Percentiles rank a stretch among this genome's conserved stretches.
phyloP scores from a whole-genome alignment of 352 stramenopile genomes.

The Pythium plurisporium region DNA sequence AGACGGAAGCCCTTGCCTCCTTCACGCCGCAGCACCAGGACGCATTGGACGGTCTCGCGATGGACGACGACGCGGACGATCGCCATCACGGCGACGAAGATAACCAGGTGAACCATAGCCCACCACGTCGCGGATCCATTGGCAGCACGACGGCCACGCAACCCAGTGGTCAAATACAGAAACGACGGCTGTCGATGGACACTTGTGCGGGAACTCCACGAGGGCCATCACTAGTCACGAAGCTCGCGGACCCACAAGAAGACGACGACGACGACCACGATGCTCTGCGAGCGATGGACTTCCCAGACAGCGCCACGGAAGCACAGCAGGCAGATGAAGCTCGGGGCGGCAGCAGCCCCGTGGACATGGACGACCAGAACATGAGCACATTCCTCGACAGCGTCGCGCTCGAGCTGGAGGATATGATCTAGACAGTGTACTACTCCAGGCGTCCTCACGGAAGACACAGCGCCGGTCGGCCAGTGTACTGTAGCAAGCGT shows the following conservation, averaged over 20 bases:
- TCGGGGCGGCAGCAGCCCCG: not conserved
- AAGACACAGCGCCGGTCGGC: not conserved
- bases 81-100: not conserved
- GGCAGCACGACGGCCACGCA: not conserved
- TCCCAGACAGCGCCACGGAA: constrained; percentile 1
- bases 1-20: not conserved
- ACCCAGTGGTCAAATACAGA: not conserved
- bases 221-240: too few relatives aligned
- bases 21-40: not conserved
- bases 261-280: not conserved
- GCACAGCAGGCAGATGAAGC: not conserved
- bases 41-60: not conserved
- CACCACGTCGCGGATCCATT: not conserved
- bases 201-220: too few relatives aligned
- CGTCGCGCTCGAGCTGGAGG: constrained; percentile 72
- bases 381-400: constrained; percentile 82
- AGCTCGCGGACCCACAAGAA: not conserved
- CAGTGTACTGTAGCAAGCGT: too few relatives aligned
- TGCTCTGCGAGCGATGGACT: constrained; percentile 3
- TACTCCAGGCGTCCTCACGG: constrained; percentile 12
- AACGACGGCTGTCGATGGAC: constrained; percentile 3
- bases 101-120: constrained; percentile 7
- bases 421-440: constrained; percentile 58
- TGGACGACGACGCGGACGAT: not conserved
- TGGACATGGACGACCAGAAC: constrained; percentile 57